A percentile compares a stretch with the other conserved stretches of the same genome.
Evolutionary conservation across 1,139 yeast genomes (phyloP).

Genomic region (Yamadazyma songkhlaensis): DNA sequence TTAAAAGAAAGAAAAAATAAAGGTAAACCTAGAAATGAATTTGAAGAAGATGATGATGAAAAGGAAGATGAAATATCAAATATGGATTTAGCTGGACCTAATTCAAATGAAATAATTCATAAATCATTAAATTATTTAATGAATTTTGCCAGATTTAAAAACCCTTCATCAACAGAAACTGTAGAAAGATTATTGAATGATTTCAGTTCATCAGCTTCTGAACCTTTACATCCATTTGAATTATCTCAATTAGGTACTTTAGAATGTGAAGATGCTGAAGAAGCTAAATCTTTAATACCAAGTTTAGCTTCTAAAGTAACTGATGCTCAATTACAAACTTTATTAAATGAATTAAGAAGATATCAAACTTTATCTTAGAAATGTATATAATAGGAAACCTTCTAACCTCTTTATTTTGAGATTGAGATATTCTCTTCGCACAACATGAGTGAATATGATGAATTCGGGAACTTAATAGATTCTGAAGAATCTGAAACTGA

Average conservation of each 20-base stretch:
- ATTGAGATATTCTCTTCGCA: conserved; percentile 4
- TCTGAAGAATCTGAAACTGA: conserved; percentile 34
- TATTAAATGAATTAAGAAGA: conserved; percentile 81
- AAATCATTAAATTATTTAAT: conserved; percentile 88
- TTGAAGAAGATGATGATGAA: conserved; percentile 36
- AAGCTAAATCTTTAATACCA: conserved; percentile 92
- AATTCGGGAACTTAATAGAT: conserved; percentile 77
- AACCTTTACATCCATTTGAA: conserved; percentile 89
- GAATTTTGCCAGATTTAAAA: conserved; percentile 84
- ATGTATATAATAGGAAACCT: not conserved
- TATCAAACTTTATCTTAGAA: conserved; percentile 42
- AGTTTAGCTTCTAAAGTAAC: conserved; percentile 77
- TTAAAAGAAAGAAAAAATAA: conserved; percentile 66
- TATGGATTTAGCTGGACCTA: conserved; percentile 67
- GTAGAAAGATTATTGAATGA: conserved; percentile 80
- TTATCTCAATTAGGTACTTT: conserved; percentile 91
- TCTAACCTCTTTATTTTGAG: not conserved
- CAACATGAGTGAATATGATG: conserved; percentile 63
- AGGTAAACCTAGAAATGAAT: conserved; percentile 19
- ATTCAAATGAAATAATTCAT: conserved; percentile 69
- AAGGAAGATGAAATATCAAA: conserved; percentile 64
- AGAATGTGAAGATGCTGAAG: conserved; percentile 96
- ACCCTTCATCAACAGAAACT: conserved; percentile 88
- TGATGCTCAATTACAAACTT: conserved; percentile 82
- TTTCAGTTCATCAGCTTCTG: conserved; percentile 56